phyloP scores from a whole-genome alignment of 257 asterid species.

The Solanum pennellii region DNA sequence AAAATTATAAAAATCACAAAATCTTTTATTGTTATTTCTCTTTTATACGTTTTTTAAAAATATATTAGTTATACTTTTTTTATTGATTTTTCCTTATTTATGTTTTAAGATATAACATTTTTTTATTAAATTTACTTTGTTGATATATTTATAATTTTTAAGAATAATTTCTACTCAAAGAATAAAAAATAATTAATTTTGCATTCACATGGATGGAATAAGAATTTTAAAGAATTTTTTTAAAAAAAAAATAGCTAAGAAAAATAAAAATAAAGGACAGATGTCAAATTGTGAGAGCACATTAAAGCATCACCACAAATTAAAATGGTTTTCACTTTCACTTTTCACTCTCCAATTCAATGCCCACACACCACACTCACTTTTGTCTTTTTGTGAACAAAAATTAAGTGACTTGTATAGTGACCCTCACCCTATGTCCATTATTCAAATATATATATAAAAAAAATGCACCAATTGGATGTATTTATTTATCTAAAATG shows the following conservation, averaged over 20 bases:
- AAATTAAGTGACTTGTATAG: not conserved
- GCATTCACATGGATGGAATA: not conserved
- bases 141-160: no score
- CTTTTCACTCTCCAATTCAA: not conserved
- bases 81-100: no score
- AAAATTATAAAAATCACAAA: not conserved
- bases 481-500: not conserved
- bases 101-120: no score
- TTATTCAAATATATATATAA: not conserved
- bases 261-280: not conserved
- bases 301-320: not conserved
- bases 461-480: not conserved
- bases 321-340: not conserved
- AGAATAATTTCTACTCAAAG: no score
- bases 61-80: no score
- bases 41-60: no score
- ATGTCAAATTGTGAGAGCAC: not conserved
- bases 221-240: no score
- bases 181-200: no score
- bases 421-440: not conserved
- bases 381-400: not conserved
- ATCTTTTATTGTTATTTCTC: no score
- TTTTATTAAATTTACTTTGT: not conserved
- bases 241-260: no score
- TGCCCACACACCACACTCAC: not conserved